Evolutionary conservation across 306 rosid species (phyloP).

Genomic region (Clitoria ternatea): DNA sequence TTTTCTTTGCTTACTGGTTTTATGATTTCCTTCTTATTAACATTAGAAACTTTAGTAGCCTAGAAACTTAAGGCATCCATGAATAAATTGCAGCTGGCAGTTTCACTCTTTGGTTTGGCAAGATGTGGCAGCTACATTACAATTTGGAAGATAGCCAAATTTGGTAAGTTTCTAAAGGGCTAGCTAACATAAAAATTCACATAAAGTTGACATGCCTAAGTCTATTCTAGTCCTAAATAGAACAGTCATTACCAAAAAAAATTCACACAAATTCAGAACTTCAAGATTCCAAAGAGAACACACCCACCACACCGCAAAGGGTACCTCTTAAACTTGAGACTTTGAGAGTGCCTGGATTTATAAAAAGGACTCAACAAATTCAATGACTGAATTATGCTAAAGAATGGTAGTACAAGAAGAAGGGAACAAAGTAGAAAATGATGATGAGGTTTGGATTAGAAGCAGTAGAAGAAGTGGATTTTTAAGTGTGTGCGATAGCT

Average conservation of each 20-base stretch:
- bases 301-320: neutral
- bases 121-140: slow-evolving; percentile 77
- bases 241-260: too few species aligned
- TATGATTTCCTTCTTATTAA: neutral
- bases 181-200: neutral
- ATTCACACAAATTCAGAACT: slow-evolving; percentile 37
- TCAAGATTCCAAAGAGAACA: neutral
- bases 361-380: slow-evolving; percentile 5
- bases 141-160: slow-evolving; percentile 67
- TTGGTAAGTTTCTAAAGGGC: slow-evolving; percentile 33
- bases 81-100: too few species aligned
- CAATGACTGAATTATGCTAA: slow-evolving; percentile 26
- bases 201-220: neutral
- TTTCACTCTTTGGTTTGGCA: too few species aligned
- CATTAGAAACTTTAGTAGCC: too few species aligned
- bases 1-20: neutral
- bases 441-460: slow-evolving; percentile 40
- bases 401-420: slow-evolving; percentile 22
- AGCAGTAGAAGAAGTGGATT: slow-evolving; percentile 36
- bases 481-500: slow-evolving; percentile 38
- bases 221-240: neutral
- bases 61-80: too few species aligned
- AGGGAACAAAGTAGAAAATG: slow-evolving; percentile 22
- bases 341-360: slow-evolving; percentile 1
- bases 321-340: slow-evolving; percentile 34